A percentile compares a stretch with the other conserved stretches of the same genome.
phyloP scores from a whole-genome alignment of 139 green algal genomes.

The Chlamydomonas schloesseri region DNA sequence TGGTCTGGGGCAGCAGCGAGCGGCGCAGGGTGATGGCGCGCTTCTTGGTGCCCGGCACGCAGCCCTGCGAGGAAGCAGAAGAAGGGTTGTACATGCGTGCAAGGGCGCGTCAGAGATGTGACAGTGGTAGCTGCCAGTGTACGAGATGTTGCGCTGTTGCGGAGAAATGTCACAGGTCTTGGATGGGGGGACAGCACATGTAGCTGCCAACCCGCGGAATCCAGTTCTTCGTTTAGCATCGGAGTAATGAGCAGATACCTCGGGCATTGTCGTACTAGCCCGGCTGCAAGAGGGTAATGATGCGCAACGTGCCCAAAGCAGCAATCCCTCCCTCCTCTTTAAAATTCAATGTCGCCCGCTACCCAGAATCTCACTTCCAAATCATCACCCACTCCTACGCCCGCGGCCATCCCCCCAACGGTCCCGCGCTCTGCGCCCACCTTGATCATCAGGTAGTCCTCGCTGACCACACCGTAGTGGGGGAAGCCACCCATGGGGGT shows the following conservation, averaged over 20 bases:
- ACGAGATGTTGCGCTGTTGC: no score
- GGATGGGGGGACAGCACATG: conserved; percentile 45
- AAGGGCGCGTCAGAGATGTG: not conserved
- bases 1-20: conserved; percentile 94
- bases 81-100: no score
- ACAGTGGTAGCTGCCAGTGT: not conserved
- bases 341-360: no score
- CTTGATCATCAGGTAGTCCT: conserved; percentile 99
- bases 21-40: conserved; percentile 95
- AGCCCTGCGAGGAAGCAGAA: conserved; percentile 65
- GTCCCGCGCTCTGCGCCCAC: conserved; percentile 26
- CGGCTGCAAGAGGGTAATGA: conserved; percentile 43
- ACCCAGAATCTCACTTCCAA: no score
- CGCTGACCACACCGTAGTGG: conserved; percentile 97
- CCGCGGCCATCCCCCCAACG: no score
- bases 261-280: conserved; percentile 18
- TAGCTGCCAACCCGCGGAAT: conserved; percentile 36
- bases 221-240: conserved; percentile 38
- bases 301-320: no score
- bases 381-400: no score
- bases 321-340: no score
- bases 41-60: conserved; percentile 94
- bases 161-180: conserved; percentile 37
- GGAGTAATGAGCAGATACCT: conserved; percentile 29
- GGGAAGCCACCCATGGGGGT: conserved; percentile 99